These are phyloP conservation scores for Trichosporon ovoides DNA, from an alignment of 1,284 basidiomycete species.

Conservation along the genomic window DNA sequence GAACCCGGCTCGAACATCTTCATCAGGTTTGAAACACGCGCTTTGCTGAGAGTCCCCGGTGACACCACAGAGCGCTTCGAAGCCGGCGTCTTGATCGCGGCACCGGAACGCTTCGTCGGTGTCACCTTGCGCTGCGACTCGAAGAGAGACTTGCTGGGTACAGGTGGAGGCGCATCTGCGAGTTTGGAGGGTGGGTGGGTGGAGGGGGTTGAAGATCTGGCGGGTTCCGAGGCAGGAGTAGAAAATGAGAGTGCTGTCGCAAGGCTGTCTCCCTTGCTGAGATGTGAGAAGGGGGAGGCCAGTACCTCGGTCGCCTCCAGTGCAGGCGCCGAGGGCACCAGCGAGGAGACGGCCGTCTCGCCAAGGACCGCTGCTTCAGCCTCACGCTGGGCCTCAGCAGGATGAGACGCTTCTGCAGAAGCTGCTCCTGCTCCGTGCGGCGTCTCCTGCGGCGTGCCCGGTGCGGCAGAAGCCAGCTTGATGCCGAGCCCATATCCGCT, in stretches of 20 bases:
- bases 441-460: not conserved
- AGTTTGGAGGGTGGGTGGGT: not conserved
- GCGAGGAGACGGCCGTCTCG: too few relatives aligned
- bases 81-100: not conserved
- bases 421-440: too few relatives aligned
- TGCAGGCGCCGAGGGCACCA: too few relatives aligned
- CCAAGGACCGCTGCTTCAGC: too few relatives aligned
- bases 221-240: not conserved
- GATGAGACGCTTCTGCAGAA: too few relatives aligned
- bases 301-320: too few relatives aligned
- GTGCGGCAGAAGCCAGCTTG: not conserved
- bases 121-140: not conserved
- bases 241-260: too few relatives aligned
- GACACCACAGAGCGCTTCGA: not conserved
- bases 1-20: conserved; percentile 33
- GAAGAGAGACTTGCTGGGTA: not conserved
- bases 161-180: not conserved
- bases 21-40: conserved; percentile 27
- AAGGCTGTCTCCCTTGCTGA: too few relatives aligned
- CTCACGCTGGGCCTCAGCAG: too few relatives aligned
- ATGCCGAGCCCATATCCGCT: not conserved
- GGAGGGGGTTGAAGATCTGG: not conserved
- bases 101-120: not conserved
- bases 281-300: too few relatives aligned
- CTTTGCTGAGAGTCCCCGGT: not conserved